Evolutionary conservation across 306 rosid genomes (phyloP).

Genomic region (Albizia julibrissin): DNA sequence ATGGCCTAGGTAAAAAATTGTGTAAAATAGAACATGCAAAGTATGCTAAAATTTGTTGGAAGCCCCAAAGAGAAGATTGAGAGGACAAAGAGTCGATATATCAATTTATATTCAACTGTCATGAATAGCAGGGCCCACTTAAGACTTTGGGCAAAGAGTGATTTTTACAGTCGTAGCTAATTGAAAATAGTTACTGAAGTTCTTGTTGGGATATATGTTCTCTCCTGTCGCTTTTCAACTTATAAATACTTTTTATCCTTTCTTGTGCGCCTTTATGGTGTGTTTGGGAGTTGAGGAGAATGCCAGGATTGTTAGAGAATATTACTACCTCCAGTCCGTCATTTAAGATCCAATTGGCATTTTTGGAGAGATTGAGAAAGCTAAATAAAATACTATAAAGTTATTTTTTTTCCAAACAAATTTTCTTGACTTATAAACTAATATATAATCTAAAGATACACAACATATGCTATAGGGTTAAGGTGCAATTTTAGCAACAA

Average conservation of each 20-base stretch:
- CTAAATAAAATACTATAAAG: no score
- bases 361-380: no score
- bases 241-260: not conserved
- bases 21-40: not conserved
- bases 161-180: not conserved
- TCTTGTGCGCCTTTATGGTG: not conserved
- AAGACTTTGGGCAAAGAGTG: not conserved
- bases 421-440: no score
- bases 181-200: not conserved
- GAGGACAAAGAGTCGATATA: not conserved
- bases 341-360: no score
- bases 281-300: not conserved
- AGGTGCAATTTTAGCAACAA: no score
- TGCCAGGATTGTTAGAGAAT: not conserved
- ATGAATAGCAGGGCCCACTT: not conserved
- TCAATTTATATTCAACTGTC: no score
- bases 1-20: not conserved
- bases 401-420: no score
- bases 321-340: not conserved
- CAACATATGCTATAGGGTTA: no score
- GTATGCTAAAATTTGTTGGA: slow-evolving; percentile 5
- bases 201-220: not conserved
- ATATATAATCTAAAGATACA: no score
- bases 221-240: not conserved
- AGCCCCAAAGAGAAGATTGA: slow-evolving; percentile 5